Base-by-base conservation (phyloP, 495 filamentous ascomycete genomes). In the Aspergillus cristatus region DNA sequence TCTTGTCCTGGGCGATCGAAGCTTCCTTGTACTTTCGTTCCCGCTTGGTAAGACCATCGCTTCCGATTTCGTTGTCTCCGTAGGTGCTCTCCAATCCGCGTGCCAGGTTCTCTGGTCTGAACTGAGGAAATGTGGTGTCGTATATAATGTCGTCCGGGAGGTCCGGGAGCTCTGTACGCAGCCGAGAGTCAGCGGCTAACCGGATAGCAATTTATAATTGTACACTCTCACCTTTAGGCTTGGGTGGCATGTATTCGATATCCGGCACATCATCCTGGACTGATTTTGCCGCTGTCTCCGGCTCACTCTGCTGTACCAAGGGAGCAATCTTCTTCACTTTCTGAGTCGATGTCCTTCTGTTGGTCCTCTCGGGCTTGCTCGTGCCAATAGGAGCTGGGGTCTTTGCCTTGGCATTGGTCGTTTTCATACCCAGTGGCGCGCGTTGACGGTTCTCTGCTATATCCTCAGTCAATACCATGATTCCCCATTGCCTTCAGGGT, bases 351-450 rank as follows among this genome's bases (percentile, higher is more conserved):
- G 58, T 63, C 44, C 63, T 67, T 20, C 65, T 70, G 25, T 61
- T 61, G 2, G 65, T 68, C 48, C 66, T 71, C 33, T 60, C 62
- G 20, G 59, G 52, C 44, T 74, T 69, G 38, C 59, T 49, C n/a
- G 57, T 62, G 28, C 58, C 64, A 22, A 63, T 61, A 7, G 68
- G 68, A 18, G 64, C 74, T 1, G 78, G 78, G 4, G 76, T 86
- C 47, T 81, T 84, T 35, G 84, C 72, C 65, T 91, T 96, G 28
- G 83, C 84, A 61, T 99, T 99, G 30, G 91, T 96, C 0, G 90
- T 97, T 61, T 99, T 99, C 67, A 80, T 72, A 26, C 93, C 93
- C 35, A 96, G 62, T 3, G 85, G 81, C 28, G 91, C 88, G 43
- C 87, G 79, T 32, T 72, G 82, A 28, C 78, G 76, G 32, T 79